phyloP scores from a whole-genome alignment of 768 basidiomycete species.

The Podaxis sp. region DNA sequence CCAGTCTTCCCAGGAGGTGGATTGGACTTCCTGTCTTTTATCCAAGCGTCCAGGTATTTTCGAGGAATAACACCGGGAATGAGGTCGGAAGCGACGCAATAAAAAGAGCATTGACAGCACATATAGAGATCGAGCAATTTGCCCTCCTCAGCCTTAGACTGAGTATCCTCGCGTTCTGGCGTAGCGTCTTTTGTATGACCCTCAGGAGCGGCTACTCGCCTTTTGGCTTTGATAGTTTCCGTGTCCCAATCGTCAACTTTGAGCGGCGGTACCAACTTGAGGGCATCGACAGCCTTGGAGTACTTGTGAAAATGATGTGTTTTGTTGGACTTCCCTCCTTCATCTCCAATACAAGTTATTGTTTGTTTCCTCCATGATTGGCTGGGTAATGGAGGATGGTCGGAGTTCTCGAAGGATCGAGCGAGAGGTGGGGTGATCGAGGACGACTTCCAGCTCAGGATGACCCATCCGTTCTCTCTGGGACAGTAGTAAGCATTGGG shows the following conservation, averaged over 20 bases:
- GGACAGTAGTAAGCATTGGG: slow-evolving; percentile 83
- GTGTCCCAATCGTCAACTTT: slow-evolving; percentile 61
- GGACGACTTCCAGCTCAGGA: slow-evolving; percentile 69
- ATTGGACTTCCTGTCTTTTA: slow-evolving; percentile 57
- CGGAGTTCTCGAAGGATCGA: slow-evolving; percentile 44
- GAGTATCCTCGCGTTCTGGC: slow-evolving; percentile 33
- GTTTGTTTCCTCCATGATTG: slow-evolving; percentile 47
- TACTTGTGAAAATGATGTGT: slow-evolving; percentile 86
- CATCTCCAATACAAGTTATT: slow-evolving; percentile 53
- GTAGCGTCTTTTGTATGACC: slow-evolving; percentile 43
- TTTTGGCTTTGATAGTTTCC: slow-evolving; percentile 49
- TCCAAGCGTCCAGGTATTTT: slow-evolving; percentile 61
- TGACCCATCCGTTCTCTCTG: slow-evolving; percentile 81
- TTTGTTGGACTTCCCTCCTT: slow-evolving; percentile 48
- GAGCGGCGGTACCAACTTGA: slow-evolving; percentile 62
- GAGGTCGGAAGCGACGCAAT: slow-evolving; percentile 65
- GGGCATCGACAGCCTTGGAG: slow-evolving; percentile 66
- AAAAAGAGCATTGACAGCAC: slow-evolving; percentile 83
- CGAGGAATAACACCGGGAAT: slow-evolving; percentile 74
- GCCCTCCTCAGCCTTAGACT: slow-evolving; percentile 40
- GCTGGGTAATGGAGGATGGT: slow-evolving; percentile 52
- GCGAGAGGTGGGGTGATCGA: slow-evolving; percentile 61
- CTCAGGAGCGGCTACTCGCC: slow-evolving; percentile 42
- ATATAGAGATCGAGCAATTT: slow-evolving; percentile 74
- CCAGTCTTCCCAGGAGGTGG: slow-evolving; percentile 56